Evolutionary conservation across 768 basidiomycete genomes (phyloP), one percentile per base, ranked within the genome.

Genomic region (Boletus rex-veris): DNA sequence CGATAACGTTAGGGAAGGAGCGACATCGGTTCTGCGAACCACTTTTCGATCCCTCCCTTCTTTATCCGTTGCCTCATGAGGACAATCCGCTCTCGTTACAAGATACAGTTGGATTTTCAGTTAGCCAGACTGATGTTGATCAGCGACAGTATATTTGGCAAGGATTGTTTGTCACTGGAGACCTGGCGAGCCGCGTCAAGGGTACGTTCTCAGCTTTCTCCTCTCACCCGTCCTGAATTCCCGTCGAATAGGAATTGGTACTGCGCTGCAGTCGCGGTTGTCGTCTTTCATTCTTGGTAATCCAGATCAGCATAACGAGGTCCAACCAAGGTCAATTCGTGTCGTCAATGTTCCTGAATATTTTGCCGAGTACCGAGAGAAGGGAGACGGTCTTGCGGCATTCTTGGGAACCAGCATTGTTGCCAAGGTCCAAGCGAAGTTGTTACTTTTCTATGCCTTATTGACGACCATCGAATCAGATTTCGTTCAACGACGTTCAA

Each of bases 21-120:
- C 79, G 93, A 35, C 92, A 97, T 75, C 78, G 90, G 38, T 90
- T 94, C 72, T 92, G 90, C 67, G 94, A 96, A 68, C 91, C 92
- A 7, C 75, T 97, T 26, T 94, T 92, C 58, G 86, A 92, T 64
- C 86, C 87, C 3, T 74, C 69, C 4, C 62, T 91, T 39, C 69
- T 91, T 53, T 71, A 72, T 1, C 72, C 71, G 18, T 51, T 79
- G 6, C 50, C 59, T 43, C 60, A 54, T 26, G 57, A 58, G 46
- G 57, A 67, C 24, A 50, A 49, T 43, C 54, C 54, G 7, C 57
- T 80, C 53, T 73, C 88, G 3, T 64, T 92, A 52, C 89, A 88
- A 58, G 84, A 86, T 21, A 83, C 80, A 4, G 81, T 87, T 8
- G 86, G 83, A 7, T 75, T 78, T 57, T 80, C 85, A 1, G 82